Evolutionary conservation across 257 asterid species (phyloP).

Genomic region (Marsdenia floribunda): DNA sequence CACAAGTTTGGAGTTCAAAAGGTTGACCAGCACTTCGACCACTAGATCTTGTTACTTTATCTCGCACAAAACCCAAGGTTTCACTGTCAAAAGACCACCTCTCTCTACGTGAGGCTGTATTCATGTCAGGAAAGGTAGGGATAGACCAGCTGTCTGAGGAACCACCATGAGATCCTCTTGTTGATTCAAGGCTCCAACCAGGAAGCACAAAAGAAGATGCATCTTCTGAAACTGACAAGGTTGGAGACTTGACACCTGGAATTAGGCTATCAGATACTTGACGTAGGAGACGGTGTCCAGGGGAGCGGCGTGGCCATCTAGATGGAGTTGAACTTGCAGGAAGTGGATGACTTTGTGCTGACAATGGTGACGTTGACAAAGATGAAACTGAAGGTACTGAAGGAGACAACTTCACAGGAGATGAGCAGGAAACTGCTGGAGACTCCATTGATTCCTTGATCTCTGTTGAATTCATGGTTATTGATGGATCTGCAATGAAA

Average conservation of each 20-base stretch:
- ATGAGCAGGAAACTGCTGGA: slow-evolving; percentile 48
- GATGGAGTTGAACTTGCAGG: slow-evolving; percentile 73
- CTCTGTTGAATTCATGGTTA: slow-evolving; percentile 25
- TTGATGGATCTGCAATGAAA: slow-evolving; percentile 28
- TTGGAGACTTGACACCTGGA: slow-evolving; percentile 61
- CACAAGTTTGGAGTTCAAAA: slow-evolving; percentile 71
- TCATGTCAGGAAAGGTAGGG: slow-evolving; percentile 66
- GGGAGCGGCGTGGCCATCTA: slow-evolving; percentile 67
- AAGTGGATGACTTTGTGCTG: slow-evolving; percentile 55
- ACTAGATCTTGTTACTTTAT: slow-evolving; percentile 49
- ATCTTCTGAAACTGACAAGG: slow-evolving; percentile 75
- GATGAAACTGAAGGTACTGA: slow-evolving; percentile 72
- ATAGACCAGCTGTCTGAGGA: slow-evolving; percentile 86
- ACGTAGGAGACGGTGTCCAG: slow-evolving; percentile 52
- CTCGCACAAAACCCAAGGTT: slow-evolving; percentile 49
- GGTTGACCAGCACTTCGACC: slow-evolving; percentile 44
- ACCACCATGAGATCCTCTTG: slow-evolving; percentile 68
- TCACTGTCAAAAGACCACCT: slow-evolving; percentile 98
- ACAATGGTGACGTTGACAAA: slow-evolving; percentile 52
- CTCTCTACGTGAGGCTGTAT: slow-evolving; percentile 54
- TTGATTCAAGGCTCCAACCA: slow-evolving; percentile 68
- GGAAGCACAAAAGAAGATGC: slow-evolving; percentile 49
- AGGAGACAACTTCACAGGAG: slow-evolving; percentile 67
- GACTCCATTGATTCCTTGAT: slow-evolving; percentile 53
- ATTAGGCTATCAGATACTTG: slow-evolving; percentile 72